These are phyloP conservation scores for Pyrenochaeta sp. DNA, from an alignment of 2,329 filamentous ascomycete species.

Conservation along the genomic window DNA sequence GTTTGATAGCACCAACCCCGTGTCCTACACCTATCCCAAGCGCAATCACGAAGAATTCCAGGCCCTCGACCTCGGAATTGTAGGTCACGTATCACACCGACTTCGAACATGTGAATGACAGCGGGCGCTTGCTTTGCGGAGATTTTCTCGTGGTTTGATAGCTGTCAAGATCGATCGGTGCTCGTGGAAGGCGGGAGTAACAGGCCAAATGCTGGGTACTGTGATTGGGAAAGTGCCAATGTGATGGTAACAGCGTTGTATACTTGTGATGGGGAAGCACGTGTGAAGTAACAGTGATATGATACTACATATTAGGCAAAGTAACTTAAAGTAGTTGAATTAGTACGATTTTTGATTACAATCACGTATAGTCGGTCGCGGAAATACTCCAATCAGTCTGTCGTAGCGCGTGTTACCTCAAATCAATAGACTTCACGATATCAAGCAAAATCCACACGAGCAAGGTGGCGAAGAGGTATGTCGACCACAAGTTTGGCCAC, in stretches of 20 bases:
- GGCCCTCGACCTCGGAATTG: not conserved
- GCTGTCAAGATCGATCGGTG: conserved; percentile 10
- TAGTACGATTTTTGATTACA: not conserved
- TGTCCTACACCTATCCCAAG: not conserved
- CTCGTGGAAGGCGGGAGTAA: not conserved
- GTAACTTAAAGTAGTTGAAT: not conserved
- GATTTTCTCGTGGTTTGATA: conserved; percentile 4
- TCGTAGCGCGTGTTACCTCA: too few relatives aligned
- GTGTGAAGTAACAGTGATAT: not conserved
- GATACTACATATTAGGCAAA: not conserved
- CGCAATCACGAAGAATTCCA: not conserved
- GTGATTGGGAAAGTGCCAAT: not conserved
- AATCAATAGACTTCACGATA: not conserved
- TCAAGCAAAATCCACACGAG: not conserved
- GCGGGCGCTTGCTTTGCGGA: conserved; percentile 10
- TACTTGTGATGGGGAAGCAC: not conserved
- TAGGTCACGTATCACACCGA: not conserved
- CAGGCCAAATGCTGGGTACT: not conserved
- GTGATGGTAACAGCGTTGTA: not conserved
- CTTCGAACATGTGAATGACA: conserved; percentile 10
- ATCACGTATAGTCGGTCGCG: not conserved
- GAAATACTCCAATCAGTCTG: too few relatives aligned
- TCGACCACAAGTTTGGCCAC: too few relatives aligned
- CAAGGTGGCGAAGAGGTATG: not conserved
- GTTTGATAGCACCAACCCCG: too few relatives aligned